phyloP scores from a whole-genome alignment of 1,284 basidiomycete species.

The Sphagnurus paluster region DNA sequence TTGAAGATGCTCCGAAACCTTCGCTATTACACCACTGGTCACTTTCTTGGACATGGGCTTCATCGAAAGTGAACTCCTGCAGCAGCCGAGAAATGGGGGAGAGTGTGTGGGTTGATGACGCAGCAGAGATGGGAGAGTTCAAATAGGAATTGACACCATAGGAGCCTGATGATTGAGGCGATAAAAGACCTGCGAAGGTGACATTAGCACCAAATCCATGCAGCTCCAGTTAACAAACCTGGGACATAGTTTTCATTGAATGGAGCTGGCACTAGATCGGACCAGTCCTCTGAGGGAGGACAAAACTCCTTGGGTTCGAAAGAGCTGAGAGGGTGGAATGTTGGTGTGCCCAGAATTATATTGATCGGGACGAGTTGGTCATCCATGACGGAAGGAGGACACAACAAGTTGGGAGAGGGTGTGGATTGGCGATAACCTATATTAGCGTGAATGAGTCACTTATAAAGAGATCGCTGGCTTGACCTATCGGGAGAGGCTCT shows the following conservation, averaged over 20 bases:
- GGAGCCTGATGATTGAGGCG: background rate
- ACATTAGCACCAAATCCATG: background rate
- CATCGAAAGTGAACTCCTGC: background rate
- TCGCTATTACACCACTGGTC: no score
- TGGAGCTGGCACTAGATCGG: background rate
- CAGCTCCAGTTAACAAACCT: background rate
- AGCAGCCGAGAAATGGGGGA: constrained; percentile 10
- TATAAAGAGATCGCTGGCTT: no score
- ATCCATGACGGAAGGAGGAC: constrained; percentile 1
- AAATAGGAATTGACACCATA: background rate
- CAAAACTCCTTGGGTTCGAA: background rate
- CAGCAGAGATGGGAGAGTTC: constrained; percentile 5
- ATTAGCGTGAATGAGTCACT: no score
- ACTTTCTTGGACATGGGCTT: background rate
- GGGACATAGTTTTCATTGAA: background rate
- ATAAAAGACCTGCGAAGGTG: constrained; percentile 4
- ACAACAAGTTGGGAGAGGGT: no score
- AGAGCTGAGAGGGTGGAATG: background rate
- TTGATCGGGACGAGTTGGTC: constrained; percentile 2
- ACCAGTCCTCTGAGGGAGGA: background rate
- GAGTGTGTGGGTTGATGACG: constrained; percentile 7
- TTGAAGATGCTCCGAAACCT: no score
- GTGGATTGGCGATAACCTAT: no score
- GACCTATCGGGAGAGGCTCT: no score
- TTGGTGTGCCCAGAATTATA: constrained; percentile 7